These are phyloP conservation scores for Pythium phragmitis DNA, from an alignment of 352 stramenopile species.

Conservation along the genomic window DNA sequence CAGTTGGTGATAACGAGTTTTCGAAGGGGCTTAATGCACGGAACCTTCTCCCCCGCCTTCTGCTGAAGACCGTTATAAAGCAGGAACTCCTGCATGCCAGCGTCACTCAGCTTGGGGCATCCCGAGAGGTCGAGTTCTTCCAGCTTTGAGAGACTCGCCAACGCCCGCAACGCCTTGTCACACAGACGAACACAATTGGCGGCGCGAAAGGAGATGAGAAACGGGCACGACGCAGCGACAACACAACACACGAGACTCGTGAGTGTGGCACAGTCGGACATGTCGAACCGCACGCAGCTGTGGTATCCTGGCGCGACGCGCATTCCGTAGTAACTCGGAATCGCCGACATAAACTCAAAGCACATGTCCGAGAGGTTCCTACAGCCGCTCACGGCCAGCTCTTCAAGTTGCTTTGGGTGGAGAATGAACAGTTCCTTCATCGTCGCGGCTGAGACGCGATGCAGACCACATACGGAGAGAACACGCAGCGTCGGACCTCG, in stretches of 20 bases:
- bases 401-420: constrained; percentile 46
- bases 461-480: constrained; percentile 45
- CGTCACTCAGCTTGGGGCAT: constrained; percentile 45
- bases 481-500: constrained; percentile 32
- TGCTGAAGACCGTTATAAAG: constrained; percentile 31
- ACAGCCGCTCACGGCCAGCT: constrained; percentile 61
- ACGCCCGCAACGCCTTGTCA: constrained; percentile 54
- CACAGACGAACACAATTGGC: constrained; percentile 42
- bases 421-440: constrained; percentile 51
- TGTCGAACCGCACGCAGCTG: constrained; percentile 42
- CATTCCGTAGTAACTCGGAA: constrained; percentile 57
- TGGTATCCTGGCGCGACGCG: constrained; percentile 44
- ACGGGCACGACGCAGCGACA: constrained; percentile 63
- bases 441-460: constrained; percentile 36
- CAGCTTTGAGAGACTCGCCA: constrained; percentile 51
- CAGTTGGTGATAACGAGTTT: constrained; percentile 8
- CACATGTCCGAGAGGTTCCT: constrained; percentile 43
- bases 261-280: constrained; percentile 49
- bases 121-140: constrained; percentile 55
- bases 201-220: constrained; percentile 44
- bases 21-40: constrained; percentile 16
- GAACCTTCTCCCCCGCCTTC: not conserved
- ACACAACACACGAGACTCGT: constrained; percentile 59
- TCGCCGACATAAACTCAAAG: constrained; percentile 55
- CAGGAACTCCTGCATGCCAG: constrained; percentile 46